Evolutionary conservation across 495 filamentous ascomycete species (phyloP).

Genomic region (Lasiosphaeria hispida): DNA sequence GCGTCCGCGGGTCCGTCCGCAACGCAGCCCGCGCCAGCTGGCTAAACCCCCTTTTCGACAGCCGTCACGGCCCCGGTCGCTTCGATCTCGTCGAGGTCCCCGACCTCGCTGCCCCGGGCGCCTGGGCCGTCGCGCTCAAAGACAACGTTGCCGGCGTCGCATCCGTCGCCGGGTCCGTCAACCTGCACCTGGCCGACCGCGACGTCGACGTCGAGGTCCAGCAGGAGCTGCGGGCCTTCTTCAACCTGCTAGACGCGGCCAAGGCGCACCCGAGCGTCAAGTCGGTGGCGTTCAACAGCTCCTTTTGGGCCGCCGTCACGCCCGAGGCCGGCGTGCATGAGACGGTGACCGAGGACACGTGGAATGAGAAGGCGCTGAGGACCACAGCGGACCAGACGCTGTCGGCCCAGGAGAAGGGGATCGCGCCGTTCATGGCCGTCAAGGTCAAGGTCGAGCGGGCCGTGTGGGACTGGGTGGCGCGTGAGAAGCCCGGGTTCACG

Average conservation of each 20-base stretch:
- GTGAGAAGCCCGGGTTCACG: too few relatives aligned
- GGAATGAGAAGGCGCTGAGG: slow-evolving; percentile 26
- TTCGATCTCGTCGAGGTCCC: slow-evolving; percentile 40
- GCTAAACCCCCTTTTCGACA: slow-evolving; percentile 40
- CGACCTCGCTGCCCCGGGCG: slow-evolving; percentile 35
- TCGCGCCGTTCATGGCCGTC: too few relatives aligned
- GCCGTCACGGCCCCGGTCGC: slow-evolving; percentile 35
- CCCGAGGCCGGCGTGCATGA: slow-evolving; percentile 20
- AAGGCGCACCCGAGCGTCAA: slow-evolving; percentile 19
- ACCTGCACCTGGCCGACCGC: not conserved
- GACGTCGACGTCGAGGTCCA: slow-evolving; percentile 17
- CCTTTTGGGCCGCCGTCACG: slow-evolving; percentile 27
- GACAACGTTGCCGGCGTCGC: slow-evolving; percentile 26
- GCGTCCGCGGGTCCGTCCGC: slow-evolving; percentile 50
- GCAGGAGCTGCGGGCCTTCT: slow-evolving; percentile 8
- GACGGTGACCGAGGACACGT: slow-evolving; percentile 23
- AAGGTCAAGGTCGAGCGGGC: too few relatives aligned
- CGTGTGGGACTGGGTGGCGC: too few relatives aligned
- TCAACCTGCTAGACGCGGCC: slow-evolving; percentile 18
- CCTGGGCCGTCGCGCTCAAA: slow-evolving; percentile 38
- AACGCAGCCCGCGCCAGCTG: slow-evolving; percentile 37
- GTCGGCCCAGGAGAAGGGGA: slow-evolving; percentile 17
- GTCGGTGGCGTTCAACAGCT: slow-evolving; percentile 28
- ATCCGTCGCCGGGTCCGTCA: slow-evolving; percentile 9
- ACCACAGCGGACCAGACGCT: slow-evolving; percentile 10